Evolutionary conservation across 2,329 filamentous ascomycete genomes (phyloP).

Genomic region (Arachnopeziza araneosa): DNA sequence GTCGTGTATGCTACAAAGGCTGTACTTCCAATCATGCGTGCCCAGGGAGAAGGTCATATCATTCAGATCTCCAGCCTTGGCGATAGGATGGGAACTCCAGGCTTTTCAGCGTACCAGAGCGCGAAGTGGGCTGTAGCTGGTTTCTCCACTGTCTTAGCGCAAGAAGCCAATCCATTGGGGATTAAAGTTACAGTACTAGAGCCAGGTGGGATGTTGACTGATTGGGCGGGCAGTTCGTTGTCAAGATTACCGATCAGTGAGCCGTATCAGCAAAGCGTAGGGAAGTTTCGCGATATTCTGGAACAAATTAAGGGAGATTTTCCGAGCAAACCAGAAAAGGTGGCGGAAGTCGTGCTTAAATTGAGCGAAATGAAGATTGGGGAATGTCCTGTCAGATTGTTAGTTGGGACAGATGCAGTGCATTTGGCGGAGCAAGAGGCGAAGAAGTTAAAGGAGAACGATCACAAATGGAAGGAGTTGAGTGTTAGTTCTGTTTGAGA

Average conservation of each 20-base stretch:
- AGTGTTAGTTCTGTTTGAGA: background rate
- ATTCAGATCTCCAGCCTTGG: conserved; percentile 37
- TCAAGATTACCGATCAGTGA: conserved; percentile 26
- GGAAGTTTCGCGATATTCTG: conserved; percentile 23
- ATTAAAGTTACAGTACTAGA: conserved; percentile 35
- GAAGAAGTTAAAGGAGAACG: background rate
- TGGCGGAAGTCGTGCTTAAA: conserved; percentile 28
- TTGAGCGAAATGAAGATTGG: conserved; percentile 19
- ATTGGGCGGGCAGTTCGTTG: conserved; percentile 31
- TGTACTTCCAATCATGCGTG: conserved; percentile 31
- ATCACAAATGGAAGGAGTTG: conserved; percentile 8
- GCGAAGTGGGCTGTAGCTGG: conserved; percentile 36
- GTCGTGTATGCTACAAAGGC: conserved; percentile 46
- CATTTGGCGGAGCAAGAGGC: conserved; percentile 1
- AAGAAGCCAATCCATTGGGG: conserved; percentile 30
- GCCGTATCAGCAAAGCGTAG: conserved; percentile 34
- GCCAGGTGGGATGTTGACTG: conserved; percentile 36
- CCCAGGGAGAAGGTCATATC: conserved; percentile 31
- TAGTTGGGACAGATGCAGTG: conserved; percentile 29
- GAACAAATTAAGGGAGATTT: conserved; percentile 33
- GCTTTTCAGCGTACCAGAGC: conserved; percentile 33
- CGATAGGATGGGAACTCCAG: conserved; percentile 30
- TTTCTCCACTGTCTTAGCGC: conserved; percentile 31
- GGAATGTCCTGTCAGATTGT: conserved; percentile 30
- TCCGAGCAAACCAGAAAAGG: conserved; percentile 28